phyloP scores from a whole-genome alignment of 306 rosid genomes.

The Cucumis hystrix region DNA sequence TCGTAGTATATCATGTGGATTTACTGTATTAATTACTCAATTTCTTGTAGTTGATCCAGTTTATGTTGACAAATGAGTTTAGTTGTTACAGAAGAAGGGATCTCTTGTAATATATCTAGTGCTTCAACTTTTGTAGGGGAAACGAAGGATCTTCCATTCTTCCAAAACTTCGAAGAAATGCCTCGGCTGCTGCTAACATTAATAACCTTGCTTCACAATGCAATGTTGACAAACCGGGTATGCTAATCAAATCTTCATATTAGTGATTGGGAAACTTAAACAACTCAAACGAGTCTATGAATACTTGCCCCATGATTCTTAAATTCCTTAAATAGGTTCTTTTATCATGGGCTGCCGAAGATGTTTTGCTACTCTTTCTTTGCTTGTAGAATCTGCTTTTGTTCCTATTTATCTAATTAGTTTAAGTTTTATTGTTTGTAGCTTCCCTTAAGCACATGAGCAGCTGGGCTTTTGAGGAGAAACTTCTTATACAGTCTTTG shows the following conservation, averaged over 20 bases:
- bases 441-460: slow-evolving; percentile 54
- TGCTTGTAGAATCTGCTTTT: not conserved
- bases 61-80: not conserved
- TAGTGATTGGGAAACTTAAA: not conserved
- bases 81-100: not conserved
- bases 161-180: slow-evolving; percentile 68
- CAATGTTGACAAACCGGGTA: slow-evolving; percentile 44
- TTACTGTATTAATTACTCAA: not conserved
- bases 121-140: slow-evolving; percentile 31
- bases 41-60: not conserved
- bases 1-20: not conserved
- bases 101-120: not conserved
- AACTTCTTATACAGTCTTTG: slow-evolving; percentile 66
- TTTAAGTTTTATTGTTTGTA: slow-evolving; percentile 11
- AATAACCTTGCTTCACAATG: slow-evolving; percentile 38
- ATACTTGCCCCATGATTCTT: not conserved
- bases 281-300: not conserved
- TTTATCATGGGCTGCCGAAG: not conserved
- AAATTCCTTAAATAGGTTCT: not conserved
- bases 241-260: not conserved
- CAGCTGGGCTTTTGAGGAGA: slow-evolving; percentile 94
- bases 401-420: not conserved
- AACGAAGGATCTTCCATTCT: slow-evolving; percentile 31
- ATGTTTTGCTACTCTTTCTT: not conserved
- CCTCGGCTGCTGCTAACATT: slow-evolving; percentile 75